Evolutionary conservation across 371 early-diverging fungal genomes (phyloP), one percentile per base, ranked within the genome.

Genomic region (Coemansia sp.): DNA sequence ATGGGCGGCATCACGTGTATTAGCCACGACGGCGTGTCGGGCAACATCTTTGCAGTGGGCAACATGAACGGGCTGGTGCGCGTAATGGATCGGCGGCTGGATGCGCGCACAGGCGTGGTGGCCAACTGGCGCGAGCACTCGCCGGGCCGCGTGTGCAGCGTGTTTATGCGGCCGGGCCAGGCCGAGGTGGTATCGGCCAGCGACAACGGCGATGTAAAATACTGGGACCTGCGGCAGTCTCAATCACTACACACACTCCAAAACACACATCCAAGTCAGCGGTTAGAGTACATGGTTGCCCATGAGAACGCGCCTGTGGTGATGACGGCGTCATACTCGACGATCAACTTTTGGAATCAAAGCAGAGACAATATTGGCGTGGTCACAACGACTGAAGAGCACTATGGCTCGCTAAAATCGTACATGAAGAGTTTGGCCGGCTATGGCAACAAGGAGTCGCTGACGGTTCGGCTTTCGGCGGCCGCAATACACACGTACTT

Each of bases 261-360:
- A 4, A 59, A 56, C 26, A 64, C 65, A 39, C 65, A 63, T 49
- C 36, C 64, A 1, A 65, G 55, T 38, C 62, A 45, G 31, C 13
- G 54, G 34, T 59, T 79, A 34, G 58, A 45, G n/a, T 60, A 69
- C n/a, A 59, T 79, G 79, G 47, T 60, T 6, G 76, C 55, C 5
- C 76, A 79, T 38, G 75, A 79, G 51, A 57, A 39, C 26, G 65
- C 70, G 40, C 71, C 67, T 1, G 69, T 79, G 34, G 59, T 66
- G 11, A 49, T 79, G 59, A 76, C 80, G 0, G 67, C 70, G n/a
- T 77, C 77, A 0, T 61, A 53, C 4, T 59, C 67, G 0, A 52
- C 78, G 1, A 76, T 78, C 14, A 70, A 77, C 41, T n/a, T 79
- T 36, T 79, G 80, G 76, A 80, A 79, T 53, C 75, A 65, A 63